These are phyloP conservation scores for Emericellopsis cladophorae DNA, from an alignment of 2,329 filamentous ascomycete genomes.

Conservation along the genomic window DNA sequence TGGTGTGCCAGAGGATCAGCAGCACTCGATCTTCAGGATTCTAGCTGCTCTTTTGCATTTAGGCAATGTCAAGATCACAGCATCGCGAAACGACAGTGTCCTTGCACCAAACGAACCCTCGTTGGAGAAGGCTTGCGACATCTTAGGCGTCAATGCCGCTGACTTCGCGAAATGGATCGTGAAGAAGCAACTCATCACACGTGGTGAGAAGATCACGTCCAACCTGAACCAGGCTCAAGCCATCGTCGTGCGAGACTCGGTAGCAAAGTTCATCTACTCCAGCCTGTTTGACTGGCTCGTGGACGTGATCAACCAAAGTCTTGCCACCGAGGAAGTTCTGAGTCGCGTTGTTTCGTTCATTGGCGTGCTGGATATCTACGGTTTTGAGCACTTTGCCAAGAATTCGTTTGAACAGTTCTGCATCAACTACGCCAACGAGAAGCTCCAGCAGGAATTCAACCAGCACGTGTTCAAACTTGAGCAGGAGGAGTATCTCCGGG, in stretches of 20 bases:
- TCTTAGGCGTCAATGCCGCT: constrained; percentile 74
- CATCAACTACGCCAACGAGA: constrained; percentile 99
- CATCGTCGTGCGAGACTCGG: constrained; percentile 87
- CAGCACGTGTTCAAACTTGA: constrained; percentile 98
- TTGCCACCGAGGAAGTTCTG: constrained; percentile 81
- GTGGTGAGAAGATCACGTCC: constrained; percentile 94
- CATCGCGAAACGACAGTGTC: constrained; percentile 77
- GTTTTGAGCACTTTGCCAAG: constrained; percentile 98
- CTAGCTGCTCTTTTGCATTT: constrained; percentile 86
- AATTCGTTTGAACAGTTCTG: constrained; percentile 99
- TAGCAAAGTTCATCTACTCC: constrained; percentile 97
- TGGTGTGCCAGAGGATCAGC: constrained; percentile 62
- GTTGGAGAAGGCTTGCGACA: constrained; percentile 65
- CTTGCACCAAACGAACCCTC: constrained; percentile 72
- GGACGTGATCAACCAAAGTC: constrained; percentile 84
- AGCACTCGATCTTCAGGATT: constrained; percentile 77
- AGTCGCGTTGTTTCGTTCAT: constrained; percentile 81
- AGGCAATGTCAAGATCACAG: constrained; percentile 91
- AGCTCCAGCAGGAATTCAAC: constrained; percentile 98
- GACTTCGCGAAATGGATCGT: constrained; percentile 97
- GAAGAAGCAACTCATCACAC: constrained; percentile 94
- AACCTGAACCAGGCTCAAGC: constrained; percentile 91
- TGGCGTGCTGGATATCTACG: constrained; percentile 97
- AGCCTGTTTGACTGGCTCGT: constrained; percentile 98
- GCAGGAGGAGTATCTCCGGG: constrained; percentile 91